These are phyloP conservation scores for Pseudogymnoascus sp. DNA, from an alignment of 2,329 filamentous ascomycete species.

Conservation along the genomic window DNA sequence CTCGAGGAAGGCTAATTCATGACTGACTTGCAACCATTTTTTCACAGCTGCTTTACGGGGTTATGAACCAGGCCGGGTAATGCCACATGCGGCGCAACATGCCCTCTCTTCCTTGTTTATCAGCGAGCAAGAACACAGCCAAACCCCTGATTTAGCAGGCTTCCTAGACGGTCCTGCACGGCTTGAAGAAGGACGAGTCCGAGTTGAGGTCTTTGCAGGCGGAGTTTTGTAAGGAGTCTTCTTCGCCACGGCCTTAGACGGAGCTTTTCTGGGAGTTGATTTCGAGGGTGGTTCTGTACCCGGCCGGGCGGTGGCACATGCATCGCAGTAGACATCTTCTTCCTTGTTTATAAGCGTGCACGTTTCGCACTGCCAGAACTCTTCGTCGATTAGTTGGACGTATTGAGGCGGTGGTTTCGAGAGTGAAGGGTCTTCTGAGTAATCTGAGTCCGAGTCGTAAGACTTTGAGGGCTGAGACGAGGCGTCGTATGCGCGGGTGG, in stretches of 20 bases:
- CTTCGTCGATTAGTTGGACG: conserved; percentile 30
- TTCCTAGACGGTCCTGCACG: neutral
- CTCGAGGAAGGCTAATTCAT: neutral
- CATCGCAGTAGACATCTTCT: conserved; percentile 54
- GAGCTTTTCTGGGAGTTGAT: neutral
- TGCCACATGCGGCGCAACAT: neutral
- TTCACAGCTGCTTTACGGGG: neutral
- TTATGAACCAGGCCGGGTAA: neutral
- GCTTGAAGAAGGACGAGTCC: neutral
- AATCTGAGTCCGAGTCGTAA: conserved; percentile 1
- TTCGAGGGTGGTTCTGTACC: neutral
- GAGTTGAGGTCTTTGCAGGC: neutral
- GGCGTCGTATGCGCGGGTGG: neutral
- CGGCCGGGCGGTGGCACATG: conserved; percentile 33
- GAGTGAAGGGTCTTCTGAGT: neutral
- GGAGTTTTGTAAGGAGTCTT: neutral
- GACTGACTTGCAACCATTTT: neutral
- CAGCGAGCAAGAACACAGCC: neutral
- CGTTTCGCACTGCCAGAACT: conserved; percentile 48
- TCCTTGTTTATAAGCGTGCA: conserved; percentile 57
- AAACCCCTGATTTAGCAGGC: neutral
- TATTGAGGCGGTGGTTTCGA: conserved; percentile 22
- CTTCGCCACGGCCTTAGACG: neutral
- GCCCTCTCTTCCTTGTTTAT: neutral
- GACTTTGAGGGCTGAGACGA: conserved; percentile 31